Evolutionary conservation across 805 yeast species (phyloP), one percentile per base, ranked within the genome.

Genomic region (Candida orba): DNA sequence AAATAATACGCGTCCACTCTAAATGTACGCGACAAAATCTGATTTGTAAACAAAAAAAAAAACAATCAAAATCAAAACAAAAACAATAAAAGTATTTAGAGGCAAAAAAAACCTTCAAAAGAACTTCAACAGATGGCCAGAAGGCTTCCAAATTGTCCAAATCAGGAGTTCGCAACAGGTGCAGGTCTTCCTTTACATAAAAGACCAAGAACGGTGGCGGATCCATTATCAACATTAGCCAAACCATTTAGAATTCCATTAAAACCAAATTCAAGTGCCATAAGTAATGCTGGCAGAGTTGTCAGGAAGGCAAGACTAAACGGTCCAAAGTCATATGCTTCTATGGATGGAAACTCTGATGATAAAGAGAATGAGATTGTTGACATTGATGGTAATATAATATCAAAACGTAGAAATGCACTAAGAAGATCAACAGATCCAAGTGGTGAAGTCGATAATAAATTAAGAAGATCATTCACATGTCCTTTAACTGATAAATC

Each of bases 241-340:
- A 77, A 70, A 54, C 95, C 95, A 0, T 85, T 84, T 63, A 75
- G 69, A 46, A 73, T 83, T 1, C 95, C 95, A 1, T 74, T 81
- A 44, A 63, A 58, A 47, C 48, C 49, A 3, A 41, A 63, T 18
- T 53, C 59, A 4, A 46, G 54, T 34, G 58, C 59, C 20, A 13
- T 49, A 12, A 51, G 56, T 10, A 39, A 40, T 13, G 42, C 45
- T 8, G 57, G 53, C 4, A 54, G 47, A 40, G 38, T 51, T 8
- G 57, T 58, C 2, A 49, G 68, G 32, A 36, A 51, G 33, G 65
- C 64, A 1, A 54, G 62, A 23, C 66, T 69, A 39, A 57, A 51
- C 36, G 67, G 59, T 5, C 75, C 75, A 0, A 48, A 53, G 3
- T 62, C 73, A 0, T 73, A 75, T 52, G 68, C 70, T 65, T 69